A percentile compares a stretch with the other conserved stretches of the same genome.
Conservation (phyloP, 805 yeast genomes). For the Metschnikowia lochheadii region DNA sequence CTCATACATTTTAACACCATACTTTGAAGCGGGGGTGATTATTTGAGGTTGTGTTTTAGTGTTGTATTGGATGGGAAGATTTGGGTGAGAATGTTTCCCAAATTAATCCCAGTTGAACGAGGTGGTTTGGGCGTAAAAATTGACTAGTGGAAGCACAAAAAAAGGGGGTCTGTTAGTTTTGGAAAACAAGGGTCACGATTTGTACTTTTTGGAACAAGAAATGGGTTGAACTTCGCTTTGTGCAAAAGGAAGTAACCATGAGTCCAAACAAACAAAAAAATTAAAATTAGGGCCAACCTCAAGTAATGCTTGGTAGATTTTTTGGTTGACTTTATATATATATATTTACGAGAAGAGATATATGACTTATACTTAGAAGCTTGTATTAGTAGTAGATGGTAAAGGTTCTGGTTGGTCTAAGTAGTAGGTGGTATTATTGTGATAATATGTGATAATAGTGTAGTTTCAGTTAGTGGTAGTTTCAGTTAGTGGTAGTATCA, state of each 20-base stretch:
- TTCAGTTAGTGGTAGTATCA: too few relatives aligned
- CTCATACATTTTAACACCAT: too few relatives aligned
- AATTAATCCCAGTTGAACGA: slow-evolving; percentile 3
- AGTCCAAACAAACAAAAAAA: neutral
- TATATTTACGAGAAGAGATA: too few relatives aligned
- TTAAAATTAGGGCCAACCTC: neutral
- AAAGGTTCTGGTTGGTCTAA: too few relatives aligned
- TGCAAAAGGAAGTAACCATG: neutral
- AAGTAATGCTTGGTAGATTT: neutral
- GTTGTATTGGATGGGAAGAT: neutral
- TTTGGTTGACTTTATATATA: slow-evolving; percentile 3
- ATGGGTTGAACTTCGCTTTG: neutral
- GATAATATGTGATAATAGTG: too few relatives aligned
- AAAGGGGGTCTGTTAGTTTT: neutral
- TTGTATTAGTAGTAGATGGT: too few relatives aligned
- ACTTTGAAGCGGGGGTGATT: neutral
- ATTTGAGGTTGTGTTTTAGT: slow-evolving; percentile 2
- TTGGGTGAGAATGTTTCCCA: slow-evolving; percentile 4
- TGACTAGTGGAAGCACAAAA: neutral
- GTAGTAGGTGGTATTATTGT: too few relatives aligned
- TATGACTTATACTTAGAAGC: too few relatives aligned
- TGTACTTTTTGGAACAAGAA: neutral
- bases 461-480: too few relatives aligned
- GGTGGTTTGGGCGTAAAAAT: slow-evolving; percentile 4
- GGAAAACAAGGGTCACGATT: neutral